These are phyloP conservation scores for Flaveria floridana DNA, from an alignment of 140 eudicot genomes.

Conservation along the genomic window DNA sequence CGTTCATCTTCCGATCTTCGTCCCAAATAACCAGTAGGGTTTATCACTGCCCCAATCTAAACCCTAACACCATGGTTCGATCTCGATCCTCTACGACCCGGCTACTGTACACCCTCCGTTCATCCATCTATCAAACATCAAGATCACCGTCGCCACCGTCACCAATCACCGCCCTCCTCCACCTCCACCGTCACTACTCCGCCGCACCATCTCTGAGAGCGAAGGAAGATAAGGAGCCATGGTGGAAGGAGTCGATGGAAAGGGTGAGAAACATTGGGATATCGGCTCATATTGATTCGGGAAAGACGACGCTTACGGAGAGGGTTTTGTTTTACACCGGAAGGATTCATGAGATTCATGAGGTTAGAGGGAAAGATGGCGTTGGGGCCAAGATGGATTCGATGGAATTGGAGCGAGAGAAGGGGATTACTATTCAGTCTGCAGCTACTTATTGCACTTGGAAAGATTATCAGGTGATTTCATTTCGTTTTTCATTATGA, in stretches of 20 bases:
- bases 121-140: constrained; percentile 37
- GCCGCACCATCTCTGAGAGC: constrained; percentile 68
- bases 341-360: constrained; percentile 94
- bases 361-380: constrained; percentile 93
- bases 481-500: not conserved
- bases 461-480: constrained; percentile 78
- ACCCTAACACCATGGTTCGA: constrained; percentile 59
- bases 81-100: constrained; percentile 65
- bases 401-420: constrained; percentile 93
- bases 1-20: constrained; percentile 14
- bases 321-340: constrained; percentile 80
- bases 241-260: constrained; percentile 86
- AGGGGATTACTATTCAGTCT: constrained; percentile 93
- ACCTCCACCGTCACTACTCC: constrained; percentile 63
- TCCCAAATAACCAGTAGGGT: constrained; percentile 36
- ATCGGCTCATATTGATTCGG: constrained; percentile 95
- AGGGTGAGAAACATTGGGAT: constrained; percentile 88
- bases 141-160: constrained; percentile 39
- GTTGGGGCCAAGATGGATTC: constrained; percentile 99
- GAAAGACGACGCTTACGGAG: constrained; percentile 92
- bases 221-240: constrained; percentile 59
- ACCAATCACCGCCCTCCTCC: constrained; percentile 55
- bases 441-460: constrained; percentile 97
- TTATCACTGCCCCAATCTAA: constrained; percentile 38
- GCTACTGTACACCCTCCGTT: constrained; percentile 60